A percentile compares a stretch with the other conserved stretches of the same genome.
phyloP scores from a whole-genome alignment of 306 rosid genomes.

The Prunus dulcis region DNA sequence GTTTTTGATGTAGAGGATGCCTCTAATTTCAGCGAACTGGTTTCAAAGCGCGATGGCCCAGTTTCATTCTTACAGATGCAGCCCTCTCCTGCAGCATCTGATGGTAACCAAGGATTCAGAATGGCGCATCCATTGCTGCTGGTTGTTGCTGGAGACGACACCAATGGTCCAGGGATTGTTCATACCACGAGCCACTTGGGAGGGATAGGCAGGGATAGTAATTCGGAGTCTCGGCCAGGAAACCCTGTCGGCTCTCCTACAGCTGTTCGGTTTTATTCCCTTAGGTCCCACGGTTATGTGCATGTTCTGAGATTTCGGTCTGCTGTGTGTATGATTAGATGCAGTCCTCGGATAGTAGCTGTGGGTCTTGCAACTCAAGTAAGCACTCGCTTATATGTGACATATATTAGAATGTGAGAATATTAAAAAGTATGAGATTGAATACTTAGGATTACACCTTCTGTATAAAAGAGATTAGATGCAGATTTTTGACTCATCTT shows the following conservation, averaged over 20 bases:
- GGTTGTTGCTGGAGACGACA: conserved; percentile 74
- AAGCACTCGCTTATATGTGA: conserved; percentile 32
- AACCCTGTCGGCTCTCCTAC: conserved; percentile 51
- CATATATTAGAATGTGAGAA: conserved; percentile 2
- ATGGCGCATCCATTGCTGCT: conserved; percentile 64
- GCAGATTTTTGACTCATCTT: conserved; percentile 14
- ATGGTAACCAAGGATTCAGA: conserved; percentile 54
- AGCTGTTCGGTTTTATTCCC: conserved; percentile 80
- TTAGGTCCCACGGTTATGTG: conserved; percentile 70
- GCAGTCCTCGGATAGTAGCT: conserved; percentile 78
- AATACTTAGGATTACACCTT: background rate
- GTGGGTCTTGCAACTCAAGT: conserved; percentile 90
- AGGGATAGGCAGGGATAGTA: conserved; percentile 47
- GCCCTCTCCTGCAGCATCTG: conserved; percentile 56
- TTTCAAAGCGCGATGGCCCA: conserved; percentile 75
- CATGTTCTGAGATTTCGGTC: conserved; percentile 85
- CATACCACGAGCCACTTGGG: conserved; percentile 37
- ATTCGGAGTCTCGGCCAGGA: conserved; percentile 42
- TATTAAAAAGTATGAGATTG: background rate
- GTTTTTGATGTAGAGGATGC: conserved; percentile 85
- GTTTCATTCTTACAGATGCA: conserved; percentile 89
- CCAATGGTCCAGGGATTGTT: conserved; percentile 15
- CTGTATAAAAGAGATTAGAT: background rate
- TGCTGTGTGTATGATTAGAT: conserved; percentile 80
- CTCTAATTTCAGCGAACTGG: conserved; percentile 66